Percentiles rank a stretch among this genome's conserved stretches.
Evolutionary conservation across 2,329 filamentous ascomycete species (phyloP).

Genomic region (Alternaria ethzedia): DNA sequence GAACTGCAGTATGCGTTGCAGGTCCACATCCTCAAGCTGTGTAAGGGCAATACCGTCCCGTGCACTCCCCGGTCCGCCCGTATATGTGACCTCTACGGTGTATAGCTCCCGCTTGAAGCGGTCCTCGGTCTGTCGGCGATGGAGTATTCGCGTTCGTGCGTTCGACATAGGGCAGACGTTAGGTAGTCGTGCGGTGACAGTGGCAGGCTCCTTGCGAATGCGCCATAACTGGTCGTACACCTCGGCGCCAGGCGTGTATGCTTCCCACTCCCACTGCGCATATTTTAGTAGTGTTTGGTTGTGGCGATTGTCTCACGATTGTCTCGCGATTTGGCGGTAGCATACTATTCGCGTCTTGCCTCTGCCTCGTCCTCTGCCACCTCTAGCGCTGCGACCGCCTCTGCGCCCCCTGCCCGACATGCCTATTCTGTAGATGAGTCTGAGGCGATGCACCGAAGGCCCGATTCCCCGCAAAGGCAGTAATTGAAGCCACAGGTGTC

Average conservation of each 20-base stretch:
- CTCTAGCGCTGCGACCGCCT: constrained; percentile 17
- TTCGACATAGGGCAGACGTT: constrained; percentile 36
- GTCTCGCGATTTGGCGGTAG: neutral
- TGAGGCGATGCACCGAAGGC: neutral
- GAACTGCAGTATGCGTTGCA: constrained; percentile 37
- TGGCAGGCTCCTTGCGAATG: constrained; percentile 33
- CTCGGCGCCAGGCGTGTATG: constrained; percentile 34
- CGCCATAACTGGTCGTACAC: constrained; percentile 40
- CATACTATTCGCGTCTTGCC: constrained; percentile 27
- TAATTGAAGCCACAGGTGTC: neutral
- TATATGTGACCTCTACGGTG: constrained; percentile 25
- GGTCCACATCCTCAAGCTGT: constrained; percentile 32
- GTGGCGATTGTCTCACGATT: neutral
- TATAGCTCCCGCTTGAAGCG: constrained; percentile 33
- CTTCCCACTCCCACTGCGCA: constrained; percentile 38
- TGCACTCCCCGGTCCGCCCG: neutral
- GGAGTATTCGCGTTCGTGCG: constrained; percentile 36
- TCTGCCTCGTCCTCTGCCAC: constrained; percentile 13
- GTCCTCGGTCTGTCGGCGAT: constrained; percentile 37
- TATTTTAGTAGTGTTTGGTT: neutral
- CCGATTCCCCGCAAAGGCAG: neutral
- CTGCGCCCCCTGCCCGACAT: constrained; percentile 35
- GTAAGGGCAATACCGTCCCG: neutral
- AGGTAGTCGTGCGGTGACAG: constrained; percentile 32
- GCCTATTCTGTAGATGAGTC: neutral